A percentile compares a stretch with the other conserved stretches of the same genome.
Evolutionary conservation across 352 stramenopile genomes (phyloP).

Genomic region (Globisporangium sylvaticum): DNA sequence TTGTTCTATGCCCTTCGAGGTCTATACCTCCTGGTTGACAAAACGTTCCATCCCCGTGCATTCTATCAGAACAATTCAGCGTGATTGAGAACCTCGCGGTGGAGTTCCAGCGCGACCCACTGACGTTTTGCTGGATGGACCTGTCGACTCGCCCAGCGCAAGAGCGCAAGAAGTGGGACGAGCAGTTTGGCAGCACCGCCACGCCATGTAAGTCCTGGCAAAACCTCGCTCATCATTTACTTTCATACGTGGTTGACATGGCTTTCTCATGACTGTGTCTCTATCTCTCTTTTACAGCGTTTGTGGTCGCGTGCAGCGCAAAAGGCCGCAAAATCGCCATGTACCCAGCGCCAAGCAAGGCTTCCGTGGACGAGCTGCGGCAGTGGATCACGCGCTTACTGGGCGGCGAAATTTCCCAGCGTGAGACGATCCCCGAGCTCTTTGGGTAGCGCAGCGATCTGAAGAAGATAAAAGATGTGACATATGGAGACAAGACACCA

Average conservation of each 20-base stretch:
- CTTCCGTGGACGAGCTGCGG: constrained; percentile 35
- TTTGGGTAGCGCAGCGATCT: constrained; percentile 23
- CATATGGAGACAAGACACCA: neutral
- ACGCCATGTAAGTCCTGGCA: constrained; percentile 26
- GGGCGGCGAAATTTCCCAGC: constrained; percentile 55
- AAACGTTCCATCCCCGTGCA: neutral
- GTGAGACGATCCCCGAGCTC: constrained; percentile 27
- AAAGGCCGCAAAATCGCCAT: constrained; percentile 68
- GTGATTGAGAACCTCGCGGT: constrained; percentile 58
- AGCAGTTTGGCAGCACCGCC: constrained; percentile 30
- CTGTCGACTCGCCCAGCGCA: constrained; percentile 23
- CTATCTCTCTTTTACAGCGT: constrained; percentile 36
- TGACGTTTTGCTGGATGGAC: constrained; percentile 81
- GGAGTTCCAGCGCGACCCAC: constrained; percentile 66
- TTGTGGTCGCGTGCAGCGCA: constrained; percentile 50
- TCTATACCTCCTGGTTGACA: neutral
- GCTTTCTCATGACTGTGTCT: neutral
- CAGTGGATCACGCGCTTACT: constrained; percentile 62
- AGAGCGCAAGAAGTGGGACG: constrained; percentile 40
- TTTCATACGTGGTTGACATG: neutral
- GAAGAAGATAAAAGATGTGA: constrained; percentile 15
- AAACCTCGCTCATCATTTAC: neutral
- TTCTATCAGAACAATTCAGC: constrained; percentile 60
- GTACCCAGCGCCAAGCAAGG: constrained; percentile 15
- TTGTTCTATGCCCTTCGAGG: no score